Evolutionary conservation across 2,329 filamentous ascomycete genomes (phyloP), one percentile per base, ranked within the genome.

Genomic region (Ceratocystis destructans): DNA sequence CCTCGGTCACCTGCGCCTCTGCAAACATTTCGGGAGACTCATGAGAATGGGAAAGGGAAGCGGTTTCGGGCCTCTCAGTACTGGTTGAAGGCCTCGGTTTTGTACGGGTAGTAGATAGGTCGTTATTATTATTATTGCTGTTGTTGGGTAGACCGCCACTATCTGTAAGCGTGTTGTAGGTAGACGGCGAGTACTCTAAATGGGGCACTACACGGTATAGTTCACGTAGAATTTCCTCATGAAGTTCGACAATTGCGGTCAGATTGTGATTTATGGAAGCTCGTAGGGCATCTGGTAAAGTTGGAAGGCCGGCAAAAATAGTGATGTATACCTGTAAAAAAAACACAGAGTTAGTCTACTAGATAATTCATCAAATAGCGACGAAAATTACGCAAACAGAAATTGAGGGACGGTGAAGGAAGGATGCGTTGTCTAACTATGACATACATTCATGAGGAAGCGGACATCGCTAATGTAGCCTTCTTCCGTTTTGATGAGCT

Each of bases 401-500:
- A 7, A 67, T 45, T n/a, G 33, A 53, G 41, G 62, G 50, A 45
- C 12, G 41, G 33, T 31, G 46, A 17, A 45, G 12, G 33, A 55
- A 45, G 12, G 37, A 20, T 33, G 15, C 41, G 4, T 22, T 22
- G 20, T n/a, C 41, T 25, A 8, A 8, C 22, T 37, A 45, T 15
- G 50, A 72, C 84, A 73, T 77, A 93, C 92, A 76, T 95, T 91
- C 73, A 88, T 87, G 68, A 97, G 79, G 70, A 94, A 90, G 71
- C 90, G 90, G 67, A 97, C 76, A 71, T 96, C 93, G 17, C 87
- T 84, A 71, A 97, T 86, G 73, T 97, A 97, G 71, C 87, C 85
- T 73, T 94, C 88, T 74, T 97, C 94, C 0, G 92, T 96, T 66
- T 78, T 82, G 68, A 96, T 84, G 63, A 97, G 78, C 76, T 97